These are phyloP conservation scores for Secale cereale DNA, from an alignment of 176 grass and related monocot genomes.

Conservation along the genomic window DNA sequence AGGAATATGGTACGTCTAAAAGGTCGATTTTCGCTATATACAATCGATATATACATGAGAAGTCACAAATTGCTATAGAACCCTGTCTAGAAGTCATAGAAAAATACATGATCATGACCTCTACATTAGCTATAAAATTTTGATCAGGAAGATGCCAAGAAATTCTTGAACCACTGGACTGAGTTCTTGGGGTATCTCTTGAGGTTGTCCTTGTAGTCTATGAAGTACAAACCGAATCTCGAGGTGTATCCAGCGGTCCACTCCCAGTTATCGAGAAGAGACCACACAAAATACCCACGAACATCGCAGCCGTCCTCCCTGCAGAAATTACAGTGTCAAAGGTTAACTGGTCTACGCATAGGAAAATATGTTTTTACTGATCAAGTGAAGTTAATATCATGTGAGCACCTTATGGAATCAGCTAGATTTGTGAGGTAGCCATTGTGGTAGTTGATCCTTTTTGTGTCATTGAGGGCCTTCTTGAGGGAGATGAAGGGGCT, in stretches of 20 bases:
- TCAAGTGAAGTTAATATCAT: background rate
- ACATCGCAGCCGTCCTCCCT: conserved; percentile 76
- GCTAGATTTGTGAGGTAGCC: conserved; percentile 58
- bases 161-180: conserved; percentile 67
- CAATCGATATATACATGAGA: background rate
- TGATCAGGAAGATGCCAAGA: conserved; percentile 36
- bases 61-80: background rate
- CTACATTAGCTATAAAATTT: background rate
- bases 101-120: background rate
- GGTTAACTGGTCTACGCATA: background rate
- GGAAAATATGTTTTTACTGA: background rate
- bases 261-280: conserved; percentile 83
- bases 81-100: background rate
- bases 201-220: conserved; percentile 57
- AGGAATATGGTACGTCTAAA: background rate
- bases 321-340: background rate
- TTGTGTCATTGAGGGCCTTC: conserved; percentile 57
- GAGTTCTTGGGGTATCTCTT: conserved; percentile 80
- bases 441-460: conserved; percentile 62
- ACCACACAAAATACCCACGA: conserved; percentile 71
- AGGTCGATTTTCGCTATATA: background rate
- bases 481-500: conserved; percentile 53
- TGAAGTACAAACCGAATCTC: conserved; percentile 58
- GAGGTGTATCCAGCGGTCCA: conserved; percentile 74
- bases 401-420: conserved; percentile 52